A percentile compares a stretch with the other conserved stretches of the same genome.
Evolutionary conservation across 441 rosid genomes (phyloP).

Genomic region (Pelargonium myrrhifolium): DNA sequence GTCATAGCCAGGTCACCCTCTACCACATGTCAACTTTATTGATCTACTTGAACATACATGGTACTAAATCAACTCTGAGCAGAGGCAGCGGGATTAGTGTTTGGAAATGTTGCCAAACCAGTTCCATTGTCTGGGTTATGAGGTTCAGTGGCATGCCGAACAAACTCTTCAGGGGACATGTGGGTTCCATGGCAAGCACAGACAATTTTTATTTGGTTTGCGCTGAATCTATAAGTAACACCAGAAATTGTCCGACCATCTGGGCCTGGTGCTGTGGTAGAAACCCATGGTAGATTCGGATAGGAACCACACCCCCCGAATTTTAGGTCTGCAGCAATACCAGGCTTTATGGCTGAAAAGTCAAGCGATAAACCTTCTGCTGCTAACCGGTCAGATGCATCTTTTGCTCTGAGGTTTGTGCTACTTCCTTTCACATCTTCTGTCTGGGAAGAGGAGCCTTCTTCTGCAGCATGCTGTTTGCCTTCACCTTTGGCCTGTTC

Average conservation of each 20-base stretch:
- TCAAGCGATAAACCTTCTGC: conserved; percentile 40
- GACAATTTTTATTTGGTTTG: conserved; percentile 73
- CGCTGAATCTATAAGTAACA: conserved; percentile 64
- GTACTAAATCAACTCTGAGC: conserved; percentile 57
- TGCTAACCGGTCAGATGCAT: conserved; percentile 32
- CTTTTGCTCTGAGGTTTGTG: conserved; percentile 32
- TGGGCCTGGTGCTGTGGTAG: conserved; percentile 75
- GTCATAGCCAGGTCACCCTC: conserved; percentile 13
- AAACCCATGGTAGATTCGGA: conserved; percentile 94
- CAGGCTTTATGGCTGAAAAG: conserved; percentile 76
- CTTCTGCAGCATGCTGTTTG: conserved; percentile 61
- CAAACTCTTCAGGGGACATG: conserved; percentile 87
- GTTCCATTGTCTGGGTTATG: conserved; percentile 39
- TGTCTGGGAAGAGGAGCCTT: conserved; percentile 56
- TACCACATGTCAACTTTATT: conserved; percentile 9
- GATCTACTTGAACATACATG: conserved; percentile 2
- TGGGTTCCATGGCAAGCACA: conserved; percentile 93
- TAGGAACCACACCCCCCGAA: conserved; percentile 81
- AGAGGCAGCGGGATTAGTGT: conserved; percentile 62
- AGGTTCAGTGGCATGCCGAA: conserved; percentile 75
- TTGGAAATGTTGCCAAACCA: conserved; percentile 41
- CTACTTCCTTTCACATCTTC: conserved; percentile 42
- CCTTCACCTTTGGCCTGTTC: conserved; percentile 49
- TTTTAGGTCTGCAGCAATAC: conserved; percentile 69
- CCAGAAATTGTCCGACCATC: conserved; percentile 88